phyloP scores from a whole-genome alignment of 2,329 filamentous ascomycete genomes.

The Cytospora piceicola region DNA sequence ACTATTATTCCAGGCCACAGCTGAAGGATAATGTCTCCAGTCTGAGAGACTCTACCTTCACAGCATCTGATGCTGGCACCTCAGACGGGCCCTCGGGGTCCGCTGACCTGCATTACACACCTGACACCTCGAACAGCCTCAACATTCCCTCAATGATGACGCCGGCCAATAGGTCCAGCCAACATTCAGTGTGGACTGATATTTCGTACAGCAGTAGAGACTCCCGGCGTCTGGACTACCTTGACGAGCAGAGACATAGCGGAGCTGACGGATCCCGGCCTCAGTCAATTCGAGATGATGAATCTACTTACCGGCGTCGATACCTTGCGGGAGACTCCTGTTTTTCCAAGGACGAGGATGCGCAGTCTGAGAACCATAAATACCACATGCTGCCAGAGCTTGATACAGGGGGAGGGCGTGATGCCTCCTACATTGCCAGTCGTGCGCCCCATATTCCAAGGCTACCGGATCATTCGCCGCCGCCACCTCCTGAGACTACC shows the following conservation, averaged over 20 bases:
- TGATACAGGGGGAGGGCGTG: slow-evolving; percentile 56
- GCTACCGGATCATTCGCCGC: slow-evolving; percentile 55
- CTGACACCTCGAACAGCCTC: slow-evolving; percentile 50
- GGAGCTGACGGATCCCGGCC: slow-evolving; percentile 43
- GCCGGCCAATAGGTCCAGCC: slow-evolving; percentile 53
- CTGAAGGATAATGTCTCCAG: slow-evolving; percentile 41
- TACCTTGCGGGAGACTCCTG: slow-evolving; percentile 20
- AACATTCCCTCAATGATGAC: slow-evolving; percentile 51
- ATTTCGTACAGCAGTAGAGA: slow-evolving; percentile 45
- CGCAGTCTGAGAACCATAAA: slow-evolving; percentile 18
- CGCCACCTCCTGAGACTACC: slow-evolving; percentile 49
- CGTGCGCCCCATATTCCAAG: slow-evolving; percentile 35
- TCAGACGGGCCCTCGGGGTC: slow-evolving; percentile 37
- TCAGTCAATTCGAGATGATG: slow-evolving; percentile 28
- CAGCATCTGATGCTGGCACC: slow-evolving; percentile 37
- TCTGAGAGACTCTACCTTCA: slow-evolving; percentile 41
- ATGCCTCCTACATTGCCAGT: slow-evolving; percentile 44
- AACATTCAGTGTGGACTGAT: slow-evolving; percentile 65
- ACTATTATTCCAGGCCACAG: slow-evolving; percentile 40
- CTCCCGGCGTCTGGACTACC: slow-evolving; percentile 28
- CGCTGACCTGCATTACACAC: slow-evolving; percentile 38
- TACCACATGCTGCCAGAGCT: slow-evolving; percentile 53
- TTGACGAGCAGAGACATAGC: slow-evolving; percentile 42
- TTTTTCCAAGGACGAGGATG: slow-evolving; percentile 12
- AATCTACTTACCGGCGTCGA: slow-evolving; percentile 22